Evolutionary conservation across 768 basidiomycete species (phyloP).

Genomic region (Baorangia bicolor): DNA sequence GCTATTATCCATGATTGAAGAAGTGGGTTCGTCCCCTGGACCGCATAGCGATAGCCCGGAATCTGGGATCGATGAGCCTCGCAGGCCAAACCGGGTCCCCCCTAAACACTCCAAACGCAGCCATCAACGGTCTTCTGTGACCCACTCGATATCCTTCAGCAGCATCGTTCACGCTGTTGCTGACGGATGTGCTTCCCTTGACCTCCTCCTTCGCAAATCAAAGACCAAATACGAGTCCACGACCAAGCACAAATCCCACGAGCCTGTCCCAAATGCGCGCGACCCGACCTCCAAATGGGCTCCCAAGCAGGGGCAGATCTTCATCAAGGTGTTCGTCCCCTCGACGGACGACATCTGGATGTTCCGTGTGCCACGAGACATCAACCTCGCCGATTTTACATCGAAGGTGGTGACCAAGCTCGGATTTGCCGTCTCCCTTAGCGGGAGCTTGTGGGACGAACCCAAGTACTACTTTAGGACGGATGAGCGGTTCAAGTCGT

Average conservation of each 20-base stretch:
- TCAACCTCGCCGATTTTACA: constrained; percentile 32
- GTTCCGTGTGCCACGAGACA: constrained; percentile 34
- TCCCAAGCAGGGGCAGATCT: constrained; percentile 34
- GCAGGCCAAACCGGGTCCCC: not conserved
- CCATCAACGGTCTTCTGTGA: constrained; percentile 14
- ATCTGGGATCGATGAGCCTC: not conserved
- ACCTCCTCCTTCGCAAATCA: constrained; percentile 16
- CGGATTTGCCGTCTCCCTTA: constrained; percentile 36
- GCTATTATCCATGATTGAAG: constrained; percentile 14
- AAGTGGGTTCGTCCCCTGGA: not conserved
- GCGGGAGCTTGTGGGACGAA: constrained; percentile 31
- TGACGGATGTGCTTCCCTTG: constrained; percentile 16
- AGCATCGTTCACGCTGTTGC: constrained; percentile 13
- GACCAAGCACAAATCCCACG: not conserved
- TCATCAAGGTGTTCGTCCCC: constrained; percentile 41
- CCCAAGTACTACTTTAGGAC: constrained; percentile 30
- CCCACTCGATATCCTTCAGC: constrained; percentile 16
- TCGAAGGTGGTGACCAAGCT: constrained; percentile 35
- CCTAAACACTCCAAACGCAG: not conserved
- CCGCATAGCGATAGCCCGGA: not conserved
- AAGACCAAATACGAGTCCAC: constrained; percentile 3
- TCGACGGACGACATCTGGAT: constrained; percentile 41
- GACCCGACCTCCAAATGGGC: constrained; percentile 27
- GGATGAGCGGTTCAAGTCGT: constrained; percentile 34
- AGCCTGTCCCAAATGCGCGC: not conserved